Conservation (phyloP, 768 basidiomycete genomes). For the Termitomyces sp. region DNA sequence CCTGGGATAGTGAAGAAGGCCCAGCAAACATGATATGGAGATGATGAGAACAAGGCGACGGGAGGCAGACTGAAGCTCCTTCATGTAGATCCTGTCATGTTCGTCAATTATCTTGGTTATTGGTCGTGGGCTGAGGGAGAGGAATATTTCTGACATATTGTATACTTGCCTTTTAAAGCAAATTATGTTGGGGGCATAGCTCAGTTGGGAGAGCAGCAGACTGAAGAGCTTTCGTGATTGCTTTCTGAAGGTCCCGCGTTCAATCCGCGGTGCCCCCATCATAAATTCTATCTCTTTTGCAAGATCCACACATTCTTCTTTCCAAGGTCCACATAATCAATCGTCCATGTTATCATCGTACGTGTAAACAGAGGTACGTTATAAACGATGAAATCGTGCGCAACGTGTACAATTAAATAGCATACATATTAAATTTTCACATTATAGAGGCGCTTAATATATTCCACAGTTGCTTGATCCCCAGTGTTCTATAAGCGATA, state of each 20-base stretch:
- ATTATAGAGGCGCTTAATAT: constrained; percentile 51
- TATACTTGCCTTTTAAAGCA: no score
- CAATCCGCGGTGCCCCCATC: constrained; percentile 18
- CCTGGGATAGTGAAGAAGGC: neutral
- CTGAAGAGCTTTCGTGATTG: neutral
- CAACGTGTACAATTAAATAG: neutral
- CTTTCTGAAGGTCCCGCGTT: constrained; percentile 20
- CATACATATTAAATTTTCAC: constrained; percentile 9
- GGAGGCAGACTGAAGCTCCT: neutral
- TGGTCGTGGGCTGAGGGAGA: neutral
- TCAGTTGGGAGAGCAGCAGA: constrained; percentile 17
- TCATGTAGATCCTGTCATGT: neutral
- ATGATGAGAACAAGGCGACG: neutral
- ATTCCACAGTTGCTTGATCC: constrained; percentile 46
- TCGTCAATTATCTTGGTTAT: no score
- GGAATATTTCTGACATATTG: no score
- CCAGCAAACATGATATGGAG: neutral
- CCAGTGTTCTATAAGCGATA: constrained; percentile 55
- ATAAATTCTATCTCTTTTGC: neutral
- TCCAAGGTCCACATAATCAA: no score
- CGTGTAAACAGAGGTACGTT: no score
- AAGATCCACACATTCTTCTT: neutral
- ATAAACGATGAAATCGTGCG: neutral
- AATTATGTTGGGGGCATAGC: constrained; percentile 3
- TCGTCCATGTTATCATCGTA: neutral